phyloP scores from a whole-genome alignment of 2,329 filamentous ascomycete genomes.

The Bisporella sp. region DNA sequence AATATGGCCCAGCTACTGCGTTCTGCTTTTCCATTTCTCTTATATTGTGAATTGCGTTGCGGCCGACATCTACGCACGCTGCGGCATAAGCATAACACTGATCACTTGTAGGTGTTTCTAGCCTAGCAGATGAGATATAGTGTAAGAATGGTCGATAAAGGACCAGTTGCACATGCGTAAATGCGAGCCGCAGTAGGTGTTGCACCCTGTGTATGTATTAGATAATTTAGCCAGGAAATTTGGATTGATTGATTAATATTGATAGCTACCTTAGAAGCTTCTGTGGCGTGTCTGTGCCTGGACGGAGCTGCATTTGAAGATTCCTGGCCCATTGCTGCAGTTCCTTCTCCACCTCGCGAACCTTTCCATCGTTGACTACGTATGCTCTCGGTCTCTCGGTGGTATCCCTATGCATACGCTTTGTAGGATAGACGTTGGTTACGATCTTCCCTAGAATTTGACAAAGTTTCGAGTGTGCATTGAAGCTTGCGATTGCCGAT shows the following conservation, averaged over 20 bases:
- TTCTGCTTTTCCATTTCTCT: slow-evolving; percentile 67
- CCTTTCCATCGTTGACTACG: slow-evolving; percentile 50
- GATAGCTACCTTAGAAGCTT: slow-evolving; percentile 62
- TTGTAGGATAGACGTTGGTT: slow-evolving; percentile 55
- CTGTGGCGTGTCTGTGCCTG: slow-evolving; percentile 65
- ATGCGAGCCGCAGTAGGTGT: slow-evolving; percentile 68
- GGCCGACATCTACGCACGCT: slow-evolving; percentile 48
- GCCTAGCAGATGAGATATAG: slow-evolving; percentile 61
- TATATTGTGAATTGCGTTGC: slow-evolving; percentile 69
- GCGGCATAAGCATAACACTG: slow-evolving; percentile 65
- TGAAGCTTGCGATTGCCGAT: slow-evolving; percentile 56
- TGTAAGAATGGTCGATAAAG: slow-evolving; percentile 77
- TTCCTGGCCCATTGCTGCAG: slow-evolving; percentile 53
- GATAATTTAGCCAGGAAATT: slow-evolving; percentile 28
- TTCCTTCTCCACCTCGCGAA: slow-evolving; percentile 55
- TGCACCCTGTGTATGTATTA: slow-evolving; percentile 43
- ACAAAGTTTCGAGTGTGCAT: slow-evolving; percentile 55
- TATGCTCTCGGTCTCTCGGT: slow-evolving; percentile 33
- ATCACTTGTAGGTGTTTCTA: slow-evolving; percentile 54
- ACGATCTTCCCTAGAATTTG: slow-evolving; percentile 53
- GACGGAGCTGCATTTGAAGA: slow-evolving; percentile 67
- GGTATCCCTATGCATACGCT: slow-evolving; percentile 37
- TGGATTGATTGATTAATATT: neutral
- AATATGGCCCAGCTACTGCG: slow-evolving; percentile 68
- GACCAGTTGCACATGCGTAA: slow-evolving; percentile 72